Base-by-base conservation (phyloP, 2,329 filamentous ascomycete genomes). In the Clarireedia monteithiana region DNA sequence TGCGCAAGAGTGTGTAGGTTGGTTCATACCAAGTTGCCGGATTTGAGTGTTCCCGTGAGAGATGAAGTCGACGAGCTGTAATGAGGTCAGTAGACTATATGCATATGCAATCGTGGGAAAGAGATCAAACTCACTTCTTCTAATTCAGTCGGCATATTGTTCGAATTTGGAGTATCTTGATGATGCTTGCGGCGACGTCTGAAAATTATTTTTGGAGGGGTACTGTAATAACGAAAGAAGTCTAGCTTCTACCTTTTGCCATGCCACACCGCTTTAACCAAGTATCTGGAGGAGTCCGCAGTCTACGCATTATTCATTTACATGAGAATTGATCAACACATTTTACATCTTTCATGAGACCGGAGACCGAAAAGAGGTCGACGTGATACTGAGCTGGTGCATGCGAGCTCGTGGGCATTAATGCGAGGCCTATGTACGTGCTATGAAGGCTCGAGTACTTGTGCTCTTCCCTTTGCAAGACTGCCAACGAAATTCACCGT, bases 31-130 rank as follows among this genome's bases (percentile, higher is more conserved):
- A 63, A 92, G 80, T 70, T 89, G 84, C 64, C 94, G 84, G 62
- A 97, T 90, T 70, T 96, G 88, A 44, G 90, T 89, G 70, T 95
- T 96, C 58, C 89, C 89, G 74, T 95, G 87, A 72, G 89, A 87
- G 58, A 97, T 88, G 73, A 97, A 96, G 70, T 91, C 90, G 59
- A 96, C 90, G 53, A 96, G 83, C 89, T 95, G 64, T 48, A 58
- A 24, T 49, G 40, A 63, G 63, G 59, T 59, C 20, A 36, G 26
- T 6, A 20, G 7, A 5, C 14, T 44, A 49, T 40, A 24, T 6
- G 15, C 14, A 47, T 40, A 23, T 6, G n/a, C 15, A 14, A 3
- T 26, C 27, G 20, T 30, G 6, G 27, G 27, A 2, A 1, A 20
- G 1, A 23, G 34, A 2, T 6, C n/a, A 7, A 6, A 45, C 68